Percentiles rank a stretch among this genome's conserved stretches.
These are phyloP conservation scores for Hirsutella rhossiliensis DNA, from an alignment of 2,329 filamentous ascomycete species.

Conservation along the genomic window DNA sequence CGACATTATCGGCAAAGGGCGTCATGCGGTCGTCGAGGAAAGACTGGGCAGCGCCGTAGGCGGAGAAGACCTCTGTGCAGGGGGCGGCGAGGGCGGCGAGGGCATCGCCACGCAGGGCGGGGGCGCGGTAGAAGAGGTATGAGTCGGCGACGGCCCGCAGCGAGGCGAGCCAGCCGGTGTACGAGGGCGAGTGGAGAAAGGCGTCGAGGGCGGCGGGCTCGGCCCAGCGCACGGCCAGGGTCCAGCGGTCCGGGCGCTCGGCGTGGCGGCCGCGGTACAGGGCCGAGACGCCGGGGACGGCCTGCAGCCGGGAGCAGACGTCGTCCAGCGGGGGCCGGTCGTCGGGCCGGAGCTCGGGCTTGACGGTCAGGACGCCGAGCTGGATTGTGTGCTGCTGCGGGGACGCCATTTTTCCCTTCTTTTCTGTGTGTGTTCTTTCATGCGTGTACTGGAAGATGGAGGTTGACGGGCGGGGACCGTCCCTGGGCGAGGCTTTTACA, in stretches of 20 bases:
- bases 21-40: slow-evolving; percentile 19
- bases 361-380: slow-evolving; percentile 20
- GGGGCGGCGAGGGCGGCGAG: slow-evolving; percentile 20
- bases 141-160: slow-evolving; percentile 18
- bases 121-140: slow-evolving; percentile 11
- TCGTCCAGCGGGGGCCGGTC: slow-evolving; percentile 13
- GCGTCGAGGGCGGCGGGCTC: slow-evolving; percentile 19
- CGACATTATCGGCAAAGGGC: slow-evolving; percentile 13
- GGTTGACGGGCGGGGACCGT: no score
- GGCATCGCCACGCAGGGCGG: slow-evolving; percentile 8
- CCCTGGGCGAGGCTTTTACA: no score
- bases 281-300: slow-evolving; percentile 18
- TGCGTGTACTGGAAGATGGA: no score
- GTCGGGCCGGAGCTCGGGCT: slow-evolving; percentile 12
- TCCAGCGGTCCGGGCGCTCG: slow-evolving; percentile 20
- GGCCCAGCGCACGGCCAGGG: slow-evolving; percentile 21
- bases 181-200: slow-evolving; percentile 28
- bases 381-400: slow-evolving; percentile 8
- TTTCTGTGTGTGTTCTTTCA: no score
- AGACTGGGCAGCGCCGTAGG: slow-evolving; percentile 17
- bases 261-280: slow-evolving; percentile 22
- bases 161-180: slow-evolving; percentile 26
- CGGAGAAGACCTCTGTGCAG: slow-evolving; percentile 25
- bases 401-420: no score
- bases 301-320: slow-evolving; percentile 15